Evolutionary conservation across 441 rosid species (phyloP).

Genomic region (Adansonia grandidieri): DNA sequence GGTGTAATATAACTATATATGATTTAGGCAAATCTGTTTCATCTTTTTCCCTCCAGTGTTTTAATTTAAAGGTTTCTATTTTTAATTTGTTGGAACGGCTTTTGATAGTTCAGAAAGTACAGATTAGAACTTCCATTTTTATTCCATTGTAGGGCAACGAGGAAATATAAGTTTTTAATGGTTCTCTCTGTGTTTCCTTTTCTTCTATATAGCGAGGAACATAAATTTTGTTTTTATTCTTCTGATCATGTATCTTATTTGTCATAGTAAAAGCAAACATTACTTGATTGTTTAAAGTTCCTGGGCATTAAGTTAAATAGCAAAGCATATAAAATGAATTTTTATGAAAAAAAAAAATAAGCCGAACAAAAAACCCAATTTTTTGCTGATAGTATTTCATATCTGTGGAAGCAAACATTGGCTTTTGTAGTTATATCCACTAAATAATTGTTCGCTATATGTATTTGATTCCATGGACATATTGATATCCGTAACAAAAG

Average conservation of each 20-base stretch:
- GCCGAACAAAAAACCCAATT: neutral
- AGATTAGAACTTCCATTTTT: neutral
- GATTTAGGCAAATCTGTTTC: neutral
- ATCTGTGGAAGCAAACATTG: neutral
- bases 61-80: neutral
- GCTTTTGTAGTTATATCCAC: neutral
- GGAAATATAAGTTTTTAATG: neutral
- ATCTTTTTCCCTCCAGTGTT: neutral
- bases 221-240: neutral
- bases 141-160: neutral
- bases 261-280: neutral
- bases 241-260: neutral
- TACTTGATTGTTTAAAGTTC: neutral
- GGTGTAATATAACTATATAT: neutral
- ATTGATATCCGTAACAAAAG: neutral
- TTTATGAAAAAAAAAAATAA: neutral
- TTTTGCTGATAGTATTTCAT: neutral
- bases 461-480: neutral
- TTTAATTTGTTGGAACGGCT: neutral
- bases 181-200: neutral
- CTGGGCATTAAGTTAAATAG: neutral
- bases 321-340: too few relatives aligned
- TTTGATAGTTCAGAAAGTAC: neutral
- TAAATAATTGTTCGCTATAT: too few relatives aligned
- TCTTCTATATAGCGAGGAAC: conserved; percentile 7